Base-by-base conservation (phyloP, 345 rosid species). In the Draba incana region DNA sequence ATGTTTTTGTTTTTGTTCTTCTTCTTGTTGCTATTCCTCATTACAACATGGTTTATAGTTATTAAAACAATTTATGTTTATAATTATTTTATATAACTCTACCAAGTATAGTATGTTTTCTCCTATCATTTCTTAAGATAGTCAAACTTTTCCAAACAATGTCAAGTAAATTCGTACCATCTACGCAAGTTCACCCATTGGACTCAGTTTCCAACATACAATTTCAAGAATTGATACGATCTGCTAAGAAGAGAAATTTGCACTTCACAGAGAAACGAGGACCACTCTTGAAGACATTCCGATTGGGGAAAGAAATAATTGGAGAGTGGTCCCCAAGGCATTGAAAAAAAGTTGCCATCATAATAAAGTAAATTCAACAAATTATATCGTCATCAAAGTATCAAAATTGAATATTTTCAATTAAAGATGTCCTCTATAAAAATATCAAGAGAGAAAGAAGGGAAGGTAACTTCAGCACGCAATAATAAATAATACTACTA, bases 201-300 rank as follows among this genome's bases (percentile, higher is more conserved):
- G 48, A 28, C 4, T 59, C 64, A 58, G 8, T 13, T 3, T 25
- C 41, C 64, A 25, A 0, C 20, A n/a, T 13, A 12, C 62, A 38
- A 39, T 44, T 57, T 57, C 11, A 8, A 4, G 41, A 39, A 41
- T 24, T 24, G 37, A 59, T 42, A 25, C 35, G 4, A 11, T 27
- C 42, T 60, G 64, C 24, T 60, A 8, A 25, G 12, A 24, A 24
- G 33, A 58, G 37, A 11, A 58, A 58, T 41, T 13, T 58, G 49
- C 64, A 58, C 23, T 6, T 42, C 11, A 59, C 24, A 25, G n/a
- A 5, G 20, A 42, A 46, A 11, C n/a, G 33, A 41, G 24, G 24
- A 25, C 64, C 50, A 59, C 37, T 13, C 64, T 13, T 42, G 20
- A 42, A 25, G 49, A 57, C 24, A 57, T 38, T 16, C 30, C 49